These are phyloP conservation scores for Phytopythium sindhum DNA, from an alignment of 352 stramenopile genomes.

Conservation along the genomic window DNA sequence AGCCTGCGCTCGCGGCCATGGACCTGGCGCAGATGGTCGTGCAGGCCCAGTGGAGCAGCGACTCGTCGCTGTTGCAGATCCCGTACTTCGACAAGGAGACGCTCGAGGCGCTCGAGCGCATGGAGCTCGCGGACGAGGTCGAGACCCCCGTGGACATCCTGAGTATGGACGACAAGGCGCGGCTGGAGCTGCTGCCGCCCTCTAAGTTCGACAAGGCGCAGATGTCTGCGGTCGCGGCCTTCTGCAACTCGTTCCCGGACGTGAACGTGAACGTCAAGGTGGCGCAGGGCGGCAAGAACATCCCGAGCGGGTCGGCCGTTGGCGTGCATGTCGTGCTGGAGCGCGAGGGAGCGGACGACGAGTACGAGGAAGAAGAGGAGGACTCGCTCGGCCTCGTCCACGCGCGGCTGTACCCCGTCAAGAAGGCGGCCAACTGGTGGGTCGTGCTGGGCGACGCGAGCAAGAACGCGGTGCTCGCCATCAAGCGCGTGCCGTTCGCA, in stretches of 20 bases:
- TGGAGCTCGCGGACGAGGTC: constrained; percentile 68
- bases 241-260: constrained; percentile 99
- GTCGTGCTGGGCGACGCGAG: constrained; percentile 95
- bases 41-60: constrained; percentile 97
- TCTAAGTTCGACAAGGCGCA: constrained; percentile 60
- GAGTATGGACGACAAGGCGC: constrained; percentile 93
- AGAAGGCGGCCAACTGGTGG: constrained; percentile 99
- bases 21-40: constrained; percentile 99
- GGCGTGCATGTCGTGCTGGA: constrained; percentile 87
- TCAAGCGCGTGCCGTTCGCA: constrained; percentile 96
- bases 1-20: constrained; percentile 97
- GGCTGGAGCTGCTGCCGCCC: constrained; percentile 89
- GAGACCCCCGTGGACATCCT: constrained; percentile 83
- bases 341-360: constrained; percentile 93
- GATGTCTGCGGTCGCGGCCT: constrained; percentile 97
- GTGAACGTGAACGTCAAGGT: constrained; percentile 95
- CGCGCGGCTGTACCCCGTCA: constrained; percentile 66
- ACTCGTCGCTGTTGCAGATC: constrained; percentile 95
- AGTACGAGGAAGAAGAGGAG: constrained; percentile 71
- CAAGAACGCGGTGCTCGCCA: constrained; percentile 95
- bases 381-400: constrained; percentile 68
- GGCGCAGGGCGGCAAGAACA: constrained; percentile 85
- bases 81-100: constrained; percentile 87
- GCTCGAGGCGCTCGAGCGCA: constrained; percentile 42
- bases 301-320: constrained; percentile 90